These are phyloP conservation scores for Friedmanniomyces simplex DNA, from an alignment of 495 filamentous ascomycete genomes.

Conservation along the genomic window DNA sequence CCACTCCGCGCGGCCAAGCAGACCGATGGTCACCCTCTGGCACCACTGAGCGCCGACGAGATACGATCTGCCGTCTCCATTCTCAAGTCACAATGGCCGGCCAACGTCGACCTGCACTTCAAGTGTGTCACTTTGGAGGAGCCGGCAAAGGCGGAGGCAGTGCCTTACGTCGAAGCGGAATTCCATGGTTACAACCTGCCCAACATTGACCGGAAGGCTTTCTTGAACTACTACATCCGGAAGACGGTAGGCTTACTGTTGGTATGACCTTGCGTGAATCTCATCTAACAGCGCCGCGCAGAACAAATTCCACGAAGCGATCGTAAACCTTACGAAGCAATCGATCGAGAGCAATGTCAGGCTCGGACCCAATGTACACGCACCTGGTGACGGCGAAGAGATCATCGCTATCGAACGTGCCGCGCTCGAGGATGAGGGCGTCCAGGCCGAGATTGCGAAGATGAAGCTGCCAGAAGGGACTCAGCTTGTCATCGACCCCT, in stretches of 20 bases:
- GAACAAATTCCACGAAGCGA: slow-evolving; percentile 59
- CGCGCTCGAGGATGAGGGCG: slow-evolving; percentile 44
- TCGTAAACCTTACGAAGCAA: slow-evolving; percentile 44
- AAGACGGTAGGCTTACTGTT: slow-evolving; percentile 41
- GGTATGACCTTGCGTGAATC: neutral
- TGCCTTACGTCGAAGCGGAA: slow-evolving; percentile 44
- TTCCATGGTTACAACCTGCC: slow-evolving; percentile 27
- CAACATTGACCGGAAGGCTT: slow-evolving; percentile 41
- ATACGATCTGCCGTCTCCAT: slow-evolving; percentile 38
- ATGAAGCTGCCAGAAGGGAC: slow-evolving; percentile 53
- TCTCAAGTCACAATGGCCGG: slow-evolving; percentile 42
- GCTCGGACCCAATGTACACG: slow-evolving; percentile 47
- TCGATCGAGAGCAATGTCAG: slow-evolving; percentile 50
- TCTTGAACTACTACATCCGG: slow-evolving; percentile 53
- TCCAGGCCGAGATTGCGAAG: slow-evolving; percentile 54
- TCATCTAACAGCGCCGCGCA: slow-evolving; percentile 21
- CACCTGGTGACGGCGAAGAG: slow-evolving; percentile 49
- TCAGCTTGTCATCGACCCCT: slow-evolving; percentile 53
- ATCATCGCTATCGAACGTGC: slow-evolving; percentile 49
- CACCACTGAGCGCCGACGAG: slow-evolving; percentile 48
- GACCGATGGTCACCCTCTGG: slow-evolving; percentile 42
- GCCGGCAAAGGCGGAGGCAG: slow-evolving; percentile 48
- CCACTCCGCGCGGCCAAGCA: slow-evolving; percentile 11
- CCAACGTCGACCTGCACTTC: slow-evolving; percentile 46
- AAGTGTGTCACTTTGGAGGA: slow-evolving; percentile 57